Conservation (phyloP, 1,284 basidiomycete species). For the Cutaneotrichosporon cavernicola region DNA sequence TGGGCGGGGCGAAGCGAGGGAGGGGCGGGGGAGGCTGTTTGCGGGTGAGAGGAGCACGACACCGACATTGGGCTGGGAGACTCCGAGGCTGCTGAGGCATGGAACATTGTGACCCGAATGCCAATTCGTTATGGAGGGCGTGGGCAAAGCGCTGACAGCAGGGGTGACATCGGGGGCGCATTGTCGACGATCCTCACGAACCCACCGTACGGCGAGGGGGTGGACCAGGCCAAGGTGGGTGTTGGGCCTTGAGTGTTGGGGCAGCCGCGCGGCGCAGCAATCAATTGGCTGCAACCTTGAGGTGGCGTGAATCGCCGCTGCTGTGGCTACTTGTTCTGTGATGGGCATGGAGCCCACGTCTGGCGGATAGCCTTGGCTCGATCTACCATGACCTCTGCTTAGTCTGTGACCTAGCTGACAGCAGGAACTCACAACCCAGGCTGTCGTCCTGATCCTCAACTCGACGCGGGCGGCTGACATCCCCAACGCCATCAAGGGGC, state of each 20-base stretch:
- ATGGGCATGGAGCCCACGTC: no score
- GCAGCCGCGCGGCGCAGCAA: no score
- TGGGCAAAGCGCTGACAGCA: conserved; percentile 38
- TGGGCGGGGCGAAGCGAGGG: not conserved
- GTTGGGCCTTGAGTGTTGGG: not conserved
- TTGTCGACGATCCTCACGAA: conserved; percentile 68
- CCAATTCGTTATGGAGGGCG: not conserved
- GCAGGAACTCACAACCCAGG: conserved; percentile 73
- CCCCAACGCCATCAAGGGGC: conserved; percentile 67
- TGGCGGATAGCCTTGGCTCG: no score
- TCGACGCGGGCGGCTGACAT: conserved; percentile 92
- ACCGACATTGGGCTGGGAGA: not conserved
- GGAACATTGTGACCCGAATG: no score
- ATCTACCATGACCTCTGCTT: no score
- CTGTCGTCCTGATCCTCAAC: conserved; percentile 89
- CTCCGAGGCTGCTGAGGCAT: not conserved
- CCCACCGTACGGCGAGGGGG: conserved; percentile 78
- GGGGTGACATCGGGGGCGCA: conserved; percentile 72
- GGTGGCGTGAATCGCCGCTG: no score
- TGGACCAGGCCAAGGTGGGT: conserved; percentile 83
- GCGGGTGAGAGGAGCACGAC: not conserved
- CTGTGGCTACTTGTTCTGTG: no score
- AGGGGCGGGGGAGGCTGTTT: not conserved
- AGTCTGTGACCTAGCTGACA: not conserved
- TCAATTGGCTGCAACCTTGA: no score